Conservation (phyloP, 2,329 filamentous ascomycete genomes). For the Colletotrichum gigasporum region DNA sequence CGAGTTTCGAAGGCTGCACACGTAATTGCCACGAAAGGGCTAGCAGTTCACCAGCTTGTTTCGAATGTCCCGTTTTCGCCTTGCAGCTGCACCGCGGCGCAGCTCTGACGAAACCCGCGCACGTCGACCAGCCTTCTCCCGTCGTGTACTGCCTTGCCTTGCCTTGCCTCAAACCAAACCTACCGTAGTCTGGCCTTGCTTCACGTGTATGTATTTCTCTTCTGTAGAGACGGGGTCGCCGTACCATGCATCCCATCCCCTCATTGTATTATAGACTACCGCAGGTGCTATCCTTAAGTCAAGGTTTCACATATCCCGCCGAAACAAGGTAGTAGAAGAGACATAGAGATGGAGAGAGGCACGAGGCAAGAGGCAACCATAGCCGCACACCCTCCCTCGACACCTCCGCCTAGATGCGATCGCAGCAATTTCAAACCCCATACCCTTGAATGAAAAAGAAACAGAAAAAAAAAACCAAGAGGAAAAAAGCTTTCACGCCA, state of each 20-base stretch:
- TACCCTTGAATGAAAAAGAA: background rate
- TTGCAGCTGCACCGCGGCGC: too few species aligned
- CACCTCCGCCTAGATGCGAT: background rate
- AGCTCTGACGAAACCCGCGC: too few species aligned
- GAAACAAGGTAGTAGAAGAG: background rate
- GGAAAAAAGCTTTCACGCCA: slow-evolving; percentile 19
- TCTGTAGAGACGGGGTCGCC: background rate
- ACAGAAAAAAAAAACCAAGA: background rate
- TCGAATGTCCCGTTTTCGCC: too few species aligned
- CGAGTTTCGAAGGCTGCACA: too few species aligned
- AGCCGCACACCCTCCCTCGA: background rate
- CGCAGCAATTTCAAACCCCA: background rate
- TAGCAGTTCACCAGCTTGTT: too few species aligned
- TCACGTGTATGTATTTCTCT: background rate
- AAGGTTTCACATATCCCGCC: slow-evolving; percentile 1
- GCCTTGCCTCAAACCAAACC: too few species aligned
- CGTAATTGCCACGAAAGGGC: too few species aligned
- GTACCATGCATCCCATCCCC: slow-evolving; percentile 8
- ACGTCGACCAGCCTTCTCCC: too few species aligned
- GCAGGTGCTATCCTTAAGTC: background rate
- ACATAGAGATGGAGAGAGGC: background rate
- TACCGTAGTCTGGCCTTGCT: background rate
- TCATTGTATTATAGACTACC: background rate
- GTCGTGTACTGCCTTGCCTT: too few species aligned
- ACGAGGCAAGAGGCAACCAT: background rate